Percentiles rank a stretch among this genome's conserved stretches.
These are phyloP conservation scores for Malus domestica DNA, from an alignment of 306 rosid species.

Conservation along the genomic window DNA sequence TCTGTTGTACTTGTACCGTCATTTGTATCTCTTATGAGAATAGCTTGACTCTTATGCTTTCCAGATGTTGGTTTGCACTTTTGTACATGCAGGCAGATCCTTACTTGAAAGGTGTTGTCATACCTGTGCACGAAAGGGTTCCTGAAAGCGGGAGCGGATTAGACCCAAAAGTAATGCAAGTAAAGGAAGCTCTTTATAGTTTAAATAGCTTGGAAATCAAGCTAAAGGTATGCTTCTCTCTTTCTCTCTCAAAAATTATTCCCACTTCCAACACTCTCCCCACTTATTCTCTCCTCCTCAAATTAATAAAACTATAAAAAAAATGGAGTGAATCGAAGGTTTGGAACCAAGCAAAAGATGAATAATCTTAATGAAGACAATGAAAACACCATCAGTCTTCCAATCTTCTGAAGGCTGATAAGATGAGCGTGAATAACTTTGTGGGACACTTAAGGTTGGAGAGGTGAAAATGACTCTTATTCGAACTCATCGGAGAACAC, in stretches of 20 bases:
- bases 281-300: background rate
- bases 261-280: background rate
- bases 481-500: background rate
- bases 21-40: background rate
- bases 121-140: constrained; percentile 23
- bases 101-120: constrained; percentile 30
- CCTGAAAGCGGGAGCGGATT: constrained; percentile 16
- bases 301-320: background rate
- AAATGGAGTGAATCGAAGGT: background rate
- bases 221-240: constrained; percentile 28
- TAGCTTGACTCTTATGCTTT: background rate
- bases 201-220: constrained; percentile 46
- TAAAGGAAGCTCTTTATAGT: constrained; percentile 32
- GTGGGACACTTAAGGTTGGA: background rate
- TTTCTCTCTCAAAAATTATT: background rate
- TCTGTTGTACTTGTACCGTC: background rate
- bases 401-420: background rate
- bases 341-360: background rate
- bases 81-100: constrained; percentile 34
- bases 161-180: constrained; percentile 25
- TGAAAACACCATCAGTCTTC: background rate
- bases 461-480: background rate
- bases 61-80: background rate
- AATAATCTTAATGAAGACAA: background rate
- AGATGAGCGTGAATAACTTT: background rate